Evolutionary conservation across 352 stramenopile species (phyloP).

Genomic region (Phytopythium kandeliae): DNA sequence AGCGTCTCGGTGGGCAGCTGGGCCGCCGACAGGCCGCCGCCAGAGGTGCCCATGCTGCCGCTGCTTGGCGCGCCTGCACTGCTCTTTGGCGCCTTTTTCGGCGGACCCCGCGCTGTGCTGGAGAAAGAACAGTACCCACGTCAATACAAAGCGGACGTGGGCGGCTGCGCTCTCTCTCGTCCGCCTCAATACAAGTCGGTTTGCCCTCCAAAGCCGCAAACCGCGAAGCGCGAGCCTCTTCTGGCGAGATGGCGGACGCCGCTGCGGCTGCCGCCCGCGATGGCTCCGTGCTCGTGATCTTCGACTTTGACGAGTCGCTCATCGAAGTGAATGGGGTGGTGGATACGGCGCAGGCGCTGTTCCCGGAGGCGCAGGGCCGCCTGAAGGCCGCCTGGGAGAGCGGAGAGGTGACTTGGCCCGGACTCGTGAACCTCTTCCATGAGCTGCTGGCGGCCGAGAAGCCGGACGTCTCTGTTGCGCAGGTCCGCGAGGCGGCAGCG

Average conservation of each 20-base stretch:
- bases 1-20: slow-evolving; percentile 57
- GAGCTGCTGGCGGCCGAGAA: slow-evolving; percentile 15
- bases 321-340: slow-evolving; percentile 42
- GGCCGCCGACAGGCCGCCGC: slow-evolving; percentile 33
- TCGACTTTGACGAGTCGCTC: slow-evolving; percentile 44
- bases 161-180: no score
- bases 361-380: slow-evolving; percentile 17
- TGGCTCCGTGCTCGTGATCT: slow-evolving; percentile 44
- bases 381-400: slow-evolving; percentile 12
- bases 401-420: slow-evolving; percentile 13
- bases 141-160: no score
- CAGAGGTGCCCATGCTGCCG: slow-evolving; percentile 16
- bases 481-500: slow-evolving; percentile 19
- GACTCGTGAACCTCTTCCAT: slow-evolving; percentile 28
- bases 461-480: slow-evolving; percentile 14
- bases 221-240: no score
- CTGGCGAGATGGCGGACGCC: no score
- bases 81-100: no score
- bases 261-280: no score
- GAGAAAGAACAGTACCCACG: no score
- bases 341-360: slow-evolving; percentile 24
- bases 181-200: no score
- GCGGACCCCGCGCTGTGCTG: no score
- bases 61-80: slow-evolving; percentile 2
- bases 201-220: no score